Evolutionary conservation across 2,329 filamentous ascomycete species (phyloP), one percentile per base, ranked within the genome.

Genomic region (Sporothrix luriei): DNA sequence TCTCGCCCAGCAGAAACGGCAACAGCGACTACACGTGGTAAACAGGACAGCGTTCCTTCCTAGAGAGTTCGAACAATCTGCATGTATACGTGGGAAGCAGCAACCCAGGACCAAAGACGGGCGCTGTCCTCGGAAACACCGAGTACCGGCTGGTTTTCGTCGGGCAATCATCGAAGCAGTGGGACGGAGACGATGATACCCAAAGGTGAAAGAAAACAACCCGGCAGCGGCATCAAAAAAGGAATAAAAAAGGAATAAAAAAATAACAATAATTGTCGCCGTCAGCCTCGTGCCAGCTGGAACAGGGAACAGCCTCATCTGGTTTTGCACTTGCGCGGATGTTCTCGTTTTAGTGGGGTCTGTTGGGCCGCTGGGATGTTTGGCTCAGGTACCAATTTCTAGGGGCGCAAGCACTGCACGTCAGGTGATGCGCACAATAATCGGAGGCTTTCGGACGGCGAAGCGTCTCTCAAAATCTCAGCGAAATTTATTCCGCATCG

Each of bases 391-490:
- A 55, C 26, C 52, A 24, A 24, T 33, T 29, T 33, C 19, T 29
- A 21, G 52, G 24, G 21, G 51, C 51, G 21, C 7, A 40, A 64
- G 61, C 62, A 21, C 62, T 24, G 48, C 2, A 21, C 19, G 64
- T 66, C 64, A 66, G 64, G 49, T 66, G 64, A 54, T 54, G 64
- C n/a, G 54, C 29, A 66, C 29, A 66, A 66, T 46, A 14, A 33
- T 66, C 64, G 64, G 64, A 26, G 49, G 26, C 29, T 55, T 66
- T 66, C 64, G 64, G 64, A 43, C 13, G 48, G 16, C 14, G 2
- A n/a, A 3, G 57, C 9, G 26, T 16, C 52, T n/a, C 24, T 16
- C 52, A 55, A 55, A 55, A 3, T 38, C 14, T 43, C 55, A 33
- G 43, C n/a, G 49, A 51, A 54, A 43, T 38, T 7, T 9, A 46